Conservation (phyloP, 352 stramenopile species). For the Globisporangium spiculum region DNA sequence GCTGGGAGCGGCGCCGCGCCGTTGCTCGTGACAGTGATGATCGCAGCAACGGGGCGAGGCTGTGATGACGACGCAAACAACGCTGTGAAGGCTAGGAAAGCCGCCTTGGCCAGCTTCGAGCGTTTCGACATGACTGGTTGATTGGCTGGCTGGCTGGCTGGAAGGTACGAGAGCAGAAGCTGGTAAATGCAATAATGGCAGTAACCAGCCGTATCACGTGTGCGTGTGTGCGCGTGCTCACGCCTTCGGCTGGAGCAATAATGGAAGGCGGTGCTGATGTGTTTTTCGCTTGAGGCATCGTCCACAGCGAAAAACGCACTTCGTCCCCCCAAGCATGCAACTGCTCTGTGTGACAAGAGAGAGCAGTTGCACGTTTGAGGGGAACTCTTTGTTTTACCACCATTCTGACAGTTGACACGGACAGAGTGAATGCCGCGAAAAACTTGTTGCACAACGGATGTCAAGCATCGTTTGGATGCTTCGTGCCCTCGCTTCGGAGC, state of each 20-base stretch:
- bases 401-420: neutral
- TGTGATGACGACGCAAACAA: neutral
- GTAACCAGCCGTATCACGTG: neutral
- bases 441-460: too few species aligned
- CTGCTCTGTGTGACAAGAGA: neutral
- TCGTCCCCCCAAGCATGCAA: neutral
- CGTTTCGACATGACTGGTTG: neutral
- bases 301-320: neutral
- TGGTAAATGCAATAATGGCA: neutral
- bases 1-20: neutral
- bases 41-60: neutral
- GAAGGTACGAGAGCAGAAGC: neutral
- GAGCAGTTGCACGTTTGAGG: neutral
- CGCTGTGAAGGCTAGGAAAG: neutral
- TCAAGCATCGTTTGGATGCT: too few species aligned
- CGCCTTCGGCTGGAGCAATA: neutral
- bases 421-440: too few species aligned
- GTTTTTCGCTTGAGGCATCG: neutral
- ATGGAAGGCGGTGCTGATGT: neutral
- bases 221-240: neutral
- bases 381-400: neutral
- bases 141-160: neutral
- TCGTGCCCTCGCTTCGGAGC: too few species aligned
- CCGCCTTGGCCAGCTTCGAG: neutral
- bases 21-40: slow-evolving; percentile 4